phyloP scores from a whole-genome alignment of 2,329 filamentous ascomycete species.

The Herpotrichia juniperi region DNA sequence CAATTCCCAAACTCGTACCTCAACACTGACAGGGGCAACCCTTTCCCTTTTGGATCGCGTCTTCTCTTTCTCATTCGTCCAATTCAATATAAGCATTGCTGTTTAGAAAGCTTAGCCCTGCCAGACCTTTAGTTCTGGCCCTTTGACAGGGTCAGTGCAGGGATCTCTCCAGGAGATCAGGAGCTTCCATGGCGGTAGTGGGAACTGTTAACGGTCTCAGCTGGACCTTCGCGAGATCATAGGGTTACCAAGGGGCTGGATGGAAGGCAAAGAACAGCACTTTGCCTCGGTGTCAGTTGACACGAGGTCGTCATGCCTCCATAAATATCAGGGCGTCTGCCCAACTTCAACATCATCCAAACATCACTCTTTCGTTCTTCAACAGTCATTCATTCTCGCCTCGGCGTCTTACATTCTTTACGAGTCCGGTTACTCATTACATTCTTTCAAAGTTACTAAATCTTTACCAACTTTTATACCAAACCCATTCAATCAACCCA shows the following conservation, averaged over 20 bases:
- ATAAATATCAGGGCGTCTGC: constrained; percentile 7
- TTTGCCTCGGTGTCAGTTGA: neutral
- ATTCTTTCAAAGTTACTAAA: constrained; percentile 1
- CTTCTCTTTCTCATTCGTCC: constrained; percentile 17
- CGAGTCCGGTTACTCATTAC: constrained; percentile 36
- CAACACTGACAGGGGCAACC: constrained; percentile 18
- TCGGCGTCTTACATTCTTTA: constrained; percentile 31
- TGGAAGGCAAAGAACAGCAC: neutral
- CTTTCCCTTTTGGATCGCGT: constrained; percentile 1
- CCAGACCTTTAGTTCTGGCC: constrained; percentile 14
- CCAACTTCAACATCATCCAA: constrained; percentile 1
- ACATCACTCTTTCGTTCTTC: constrained; percentile 1
- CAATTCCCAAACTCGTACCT: constrained; percentile 23
- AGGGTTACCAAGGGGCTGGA: constrained; percentile 6
- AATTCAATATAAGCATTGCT: constrained; percentile 11
- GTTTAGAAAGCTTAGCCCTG: constrained; percentile 18
- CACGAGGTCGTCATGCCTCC: neutral
- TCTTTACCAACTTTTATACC: constrained; percentile 3
- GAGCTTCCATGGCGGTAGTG: constrained; percentile 14
- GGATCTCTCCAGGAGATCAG: constrained; percentile 16
- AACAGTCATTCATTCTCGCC: constrained; percentile 10
- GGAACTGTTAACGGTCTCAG: constrained; percentile 20
- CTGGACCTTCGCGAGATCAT: constrained; percentile 4
- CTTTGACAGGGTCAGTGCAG: constrained; percentile 5
- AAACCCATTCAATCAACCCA: constrained; percentile 51